A percentile compares a stretch with the other conserved stretches of the same genome.
phyloP scores from a whole-genome alignment of 2,329 filamentous ascomycete species.

The Aspergillus piperis region DNA sequence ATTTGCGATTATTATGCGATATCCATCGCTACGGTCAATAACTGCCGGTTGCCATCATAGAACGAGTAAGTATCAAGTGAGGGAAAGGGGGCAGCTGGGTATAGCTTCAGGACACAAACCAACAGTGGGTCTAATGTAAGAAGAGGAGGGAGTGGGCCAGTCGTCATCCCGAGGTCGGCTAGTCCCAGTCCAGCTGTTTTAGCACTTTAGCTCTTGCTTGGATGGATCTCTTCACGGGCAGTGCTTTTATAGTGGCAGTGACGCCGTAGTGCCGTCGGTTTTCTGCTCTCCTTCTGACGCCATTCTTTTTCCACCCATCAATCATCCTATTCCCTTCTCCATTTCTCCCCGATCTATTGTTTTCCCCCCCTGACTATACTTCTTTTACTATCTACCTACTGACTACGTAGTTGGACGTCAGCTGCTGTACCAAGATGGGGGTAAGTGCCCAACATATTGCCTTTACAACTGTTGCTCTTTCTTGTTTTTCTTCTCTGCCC shows the following conservation, averaged over 20 bases:
- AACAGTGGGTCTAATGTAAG: neutral
- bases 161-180: neutral
- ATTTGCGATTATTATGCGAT: no score
- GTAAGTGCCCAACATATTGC: neutral
- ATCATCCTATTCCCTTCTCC: neutral
- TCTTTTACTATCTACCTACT: neutral
- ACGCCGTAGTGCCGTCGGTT: neutral
- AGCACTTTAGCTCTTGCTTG: neutral
- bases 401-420: neutral
- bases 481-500: conserved; percentile 4
- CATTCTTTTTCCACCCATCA: neutral
- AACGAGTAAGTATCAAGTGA: no score
- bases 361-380: neutral
- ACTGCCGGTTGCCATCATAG: no score
- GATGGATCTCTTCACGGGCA: neutral
- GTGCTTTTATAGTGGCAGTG: neutral
- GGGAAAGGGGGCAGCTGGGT: no score
- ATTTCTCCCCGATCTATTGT: neutral
- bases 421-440: neutral
- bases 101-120: no score
- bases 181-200: neutral
- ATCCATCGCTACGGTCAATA: no score
- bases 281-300: neutral
- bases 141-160: neutral
- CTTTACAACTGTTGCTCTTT: neutral